A percentile compares a stretch with the other conserved stretches of the same genome.
phyloP scores from a whole-genome alignment of 495 filamentous ascomycete genomes.

The Aspergillus biplanus region DNA sequence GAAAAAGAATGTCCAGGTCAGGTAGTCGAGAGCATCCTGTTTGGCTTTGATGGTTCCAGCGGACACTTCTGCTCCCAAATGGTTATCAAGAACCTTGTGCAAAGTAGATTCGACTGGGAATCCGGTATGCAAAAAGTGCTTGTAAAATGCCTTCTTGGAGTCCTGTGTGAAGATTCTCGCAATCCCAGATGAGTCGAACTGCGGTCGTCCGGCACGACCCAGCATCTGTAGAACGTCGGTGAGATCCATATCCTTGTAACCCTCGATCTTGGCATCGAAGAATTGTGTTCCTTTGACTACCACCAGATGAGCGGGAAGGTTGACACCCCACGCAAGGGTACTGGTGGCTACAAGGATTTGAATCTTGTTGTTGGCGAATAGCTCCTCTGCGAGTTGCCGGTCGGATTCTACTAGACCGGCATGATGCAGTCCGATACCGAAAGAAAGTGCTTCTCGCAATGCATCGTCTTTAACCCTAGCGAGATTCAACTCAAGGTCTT shows the following conservation, averaged over 20 bases:
- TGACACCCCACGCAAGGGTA: slow-evolving; percentile 98
- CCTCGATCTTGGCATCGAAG: slow-evolving; percentile 97
- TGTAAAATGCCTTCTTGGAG: slow-evolving; percentile 99
- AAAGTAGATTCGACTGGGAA: slow-evolving; percentile 97
- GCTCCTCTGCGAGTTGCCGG: slow-evolving; percentile 84
- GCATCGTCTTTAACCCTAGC: slow-evolving; percentile 88
- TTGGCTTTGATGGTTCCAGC: slow-evolving; percentile 90
- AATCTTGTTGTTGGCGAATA: slow-evolving; percentile 97
- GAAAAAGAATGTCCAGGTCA: slow-evolving; percentile 99
- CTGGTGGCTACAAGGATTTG: slow-evolving; percentile 96
- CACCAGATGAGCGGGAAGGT: slow-evolving; percentile 94
- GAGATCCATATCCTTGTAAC: slow-evolving; percentile 98
- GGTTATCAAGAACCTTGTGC: slow-evolving; percentile 96
- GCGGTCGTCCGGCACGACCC: slow-evolving; percentile 90
- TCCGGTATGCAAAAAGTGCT: slow-evolving; percentile 97
- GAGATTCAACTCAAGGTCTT: slow-evolving; percentile 85
- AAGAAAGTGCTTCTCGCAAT: slow-evolving; percentile 86
- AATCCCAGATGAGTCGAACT: slow-evolving; percentile 95
- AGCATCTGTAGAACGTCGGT: slow-evolving; percentile 99
- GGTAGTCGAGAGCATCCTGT: slow-evolving; percentile 95
- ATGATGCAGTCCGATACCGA: slow-evolving; percentile 97
- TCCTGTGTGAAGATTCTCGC: slow-evolving; percentile 97
- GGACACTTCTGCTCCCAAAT: slow-evolving; percentile 93
- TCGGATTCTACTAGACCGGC: slow-evolving; percentile 96
- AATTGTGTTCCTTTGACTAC: slow-evolving; percentile 98